Percentiles rank a stretch among this genome's conserved stretches.
Evolutionary conservation across 768 basidiomycete genomes (phyloP).

Genomic region (Gymnopilus junonius): DNA sequence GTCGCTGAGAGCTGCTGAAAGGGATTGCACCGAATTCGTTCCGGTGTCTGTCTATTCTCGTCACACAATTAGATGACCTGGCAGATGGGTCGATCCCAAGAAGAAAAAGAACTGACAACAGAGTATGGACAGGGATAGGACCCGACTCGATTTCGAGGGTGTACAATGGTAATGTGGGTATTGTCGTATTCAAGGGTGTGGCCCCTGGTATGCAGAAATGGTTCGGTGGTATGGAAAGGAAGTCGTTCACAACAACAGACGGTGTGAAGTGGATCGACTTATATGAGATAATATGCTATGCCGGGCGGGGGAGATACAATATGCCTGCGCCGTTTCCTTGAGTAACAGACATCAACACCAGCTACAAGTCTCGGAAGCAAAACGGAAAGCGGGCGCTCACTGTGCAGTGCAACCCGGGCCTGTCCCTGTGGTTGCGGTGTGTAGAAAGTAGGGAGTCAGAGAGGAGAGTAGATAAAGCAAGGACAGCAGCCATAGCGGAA

Average conservation of each 20-base stretch:
- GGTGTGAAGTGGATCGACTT: background rate
- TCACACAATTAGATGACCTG: constrained; percentile 1
- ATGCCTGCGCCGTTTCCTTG: background rate
- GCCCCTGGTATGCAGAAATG: background rate
- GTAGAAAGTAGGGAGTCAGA: background rate
- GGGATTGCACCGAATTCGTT: background rate
- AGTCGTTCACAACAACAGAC: no score
- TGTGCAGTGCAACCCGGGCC: no score
- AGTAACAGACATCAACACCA: background rate
- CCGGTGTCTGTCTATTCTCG: background rate
- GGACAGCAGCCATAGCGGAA: background rate
- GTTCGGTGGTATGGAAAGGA: background rate
- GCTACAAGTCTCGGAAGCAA: background rate
- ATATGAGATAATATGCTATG: background rate
- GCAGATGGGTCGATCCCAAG: background rate
- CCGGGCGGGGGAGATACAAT: background rate
- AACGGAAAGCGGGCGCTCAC: background rate
- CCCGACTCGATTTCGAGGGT: background rate
- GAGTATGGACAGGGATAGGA: no score
- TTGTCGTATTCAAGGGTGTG: background rate
- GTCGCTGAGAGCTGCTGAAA: no score
- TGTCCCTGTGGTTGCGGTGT: background rate
- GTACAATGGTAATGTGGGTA: background rate
- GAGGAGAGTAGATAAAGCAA: background rate
- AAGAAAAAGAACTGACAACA: no score